Base-by-base conservation (phyloP, 768 basidiomycete species). In the Imleria badia region DNA sequence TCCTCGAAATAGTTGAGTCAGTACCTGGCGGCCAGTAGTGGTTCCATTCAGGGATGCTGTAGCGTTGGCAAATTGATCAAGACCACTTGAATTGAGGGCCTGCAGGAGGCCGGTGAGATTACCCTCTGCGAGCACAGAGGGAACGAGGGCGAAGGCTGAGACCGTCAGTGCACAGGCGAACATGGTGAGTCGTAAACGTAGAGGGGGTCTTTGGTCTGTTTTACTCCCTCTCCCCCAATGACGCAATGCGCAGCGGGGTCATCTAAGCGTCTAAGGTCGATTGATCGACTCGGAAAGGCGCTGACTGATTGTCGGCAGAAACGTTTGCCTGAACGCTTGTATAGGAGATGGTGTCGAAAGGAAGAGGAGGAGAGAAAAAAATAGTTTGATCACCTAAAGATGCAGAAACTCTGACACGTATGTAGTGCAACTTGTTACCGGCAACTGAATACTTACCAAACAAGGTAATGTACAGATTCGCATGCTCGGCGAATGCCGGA, bases 1-100 rank as follows among this genome's bases (percentile, higher is more conserved):
- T 6, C 78, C 80, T 29, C 66, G 67, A 2, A 75, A 65, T n/a
- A 84, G 68, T 51, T 74, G 58, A 7, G 61, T 43, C 33, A 85
- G 68, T n/a, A 86, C 65, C 17, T 63, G 58, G 52, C 73, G 67
- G 6, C 82, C 86, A 8, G 55, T 63, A 14, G 67, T 47, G 15
- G 78, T 81, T 29, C 68, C 60, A 45, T 82, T 81, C 64, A 86
- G 66, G 40, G 65, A 65, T 15, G 63, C 52, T 6, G 78, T 70
- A 31, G 73, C 65, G 29, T 60, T 62, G 19, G 77, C 76, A 36
- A 87, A 66, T 29, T 68, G 63, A 30, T 74, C 76, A 47, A 81
- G 74, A 11, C 79, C 78, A 11, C 68, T 54, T 36, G 55, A 44
- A 46, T 73, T 68, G 19, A 85, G 72, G 22, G 73, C 70, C 22